phyloP scores from a whole-genome alignment of 2,329 filamentous ascomycete genomes.

The Sclerotinia nivalis region DNA sequence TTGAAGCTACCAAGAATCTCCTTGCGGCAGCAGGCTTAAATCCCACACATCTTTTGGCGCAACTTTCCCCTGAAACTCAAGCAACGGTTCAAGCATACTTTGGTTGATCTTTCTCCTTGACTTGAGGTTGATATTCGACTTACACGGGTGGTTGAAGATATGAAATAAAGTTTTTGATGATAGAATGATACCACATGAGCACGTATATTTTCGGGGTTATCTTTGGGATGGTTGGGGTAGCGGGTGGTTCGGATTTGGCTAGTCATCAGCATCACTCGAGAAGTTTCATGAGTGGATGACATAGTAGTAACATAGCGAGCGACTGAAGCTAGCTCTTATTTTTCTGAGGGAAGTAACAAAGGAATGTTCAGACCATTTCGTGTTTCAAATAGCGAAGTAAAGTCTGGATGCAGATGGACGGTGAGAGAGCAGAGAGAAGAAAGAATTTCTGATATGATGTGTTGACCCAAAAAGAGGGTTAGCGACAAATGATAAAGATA shows the following conservation, averaged over 20 bases:
- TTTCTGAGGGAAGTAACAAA: neutral
- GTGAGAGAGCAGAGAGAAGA: neutral
- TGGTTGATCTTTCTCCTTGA: conserved; percentile 48
- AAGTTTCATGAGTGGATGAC: conserved; percentile 12
- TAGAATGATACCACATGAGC: conserved; percentile 26
- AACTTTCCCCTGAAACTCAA: conserved; percentile 78
- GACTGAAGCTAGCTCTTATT: neutral
- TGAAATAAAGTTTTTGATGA: conserved; percentile 22
- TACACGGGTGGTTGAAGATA: conserved; percentile 17
- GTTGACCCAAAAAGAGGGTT: neutral
- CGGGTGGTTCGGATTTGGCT: conserved; percentile 18
- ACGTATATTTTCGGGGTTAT: conserved; percentile 26
- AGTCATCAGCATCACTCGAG: conserved; percentile 24
- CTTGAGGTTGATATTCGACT: conserved; percentile 18
- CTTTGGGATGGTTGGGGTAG: conserved; percentile 21
- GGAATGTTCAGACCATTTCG: neutral
- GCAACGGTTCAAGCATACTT: conserved; percentile 78
- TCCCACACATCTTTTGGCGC: conserved; percentile 71
- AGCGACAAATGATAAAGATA: neutral
- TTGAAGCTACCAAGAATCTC: conserved; percentile 74
- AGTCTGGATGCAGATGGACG: neutral
- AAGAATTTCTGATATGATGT: neutral
- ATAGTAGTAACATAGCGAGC: conserved; percentile 22
- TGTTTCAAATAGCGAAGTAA: neutral
- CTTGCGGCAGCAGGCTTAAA: conserved; percentile 74